phyloP scores from a whole-genome alignment of 2,329 filamentous ascomycete genomes.

The Colletotrichum shisoi region DNA sequence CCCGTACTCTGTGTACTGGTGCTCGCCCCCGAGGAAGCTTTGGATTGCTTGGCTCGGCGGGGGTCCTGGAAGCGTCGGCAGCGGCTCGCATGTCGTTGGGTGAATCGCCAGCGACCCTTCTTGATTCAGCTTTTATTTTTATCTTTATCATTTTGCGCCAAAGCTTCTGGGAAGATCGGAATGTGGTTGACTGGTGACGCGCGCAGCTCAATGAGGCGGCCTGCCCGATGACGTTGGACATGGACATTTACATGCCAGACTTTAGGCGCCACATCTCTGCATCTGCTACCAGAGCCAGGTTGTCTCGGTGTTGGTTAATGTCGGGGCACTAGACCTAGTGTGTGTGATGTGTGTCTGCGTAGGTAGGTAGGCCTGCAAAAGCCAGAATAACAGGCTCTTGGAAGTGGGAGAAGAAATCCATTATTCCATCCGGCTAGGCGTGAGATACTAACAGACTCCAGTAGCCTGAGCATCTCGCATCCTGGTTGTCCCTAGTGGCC shows the following conservation, averaged over 20 bases:
- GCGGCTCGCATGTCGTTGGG: neutral
- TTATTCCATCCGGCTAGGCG: constrained; percentile 25
- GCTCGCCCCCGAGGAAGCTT: constrained; percentile 2
- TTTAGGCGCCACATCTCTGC: neutral
- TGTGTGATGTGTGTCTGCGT: too few species aligned
- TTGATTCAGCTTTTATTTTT: neutral
- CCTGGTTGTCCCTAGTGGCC: constrained; percentile 26
- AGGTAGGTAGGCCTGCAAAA: neutral
- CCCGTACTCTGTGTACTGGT: neutral
- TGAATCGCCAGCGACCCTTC: neutral
- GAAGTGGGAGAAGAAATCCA: neutral
- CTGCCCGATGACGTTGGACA: neutral
- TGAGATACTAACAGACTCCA: constrained; percentile 4
- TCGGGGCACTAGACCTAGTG: neutral
- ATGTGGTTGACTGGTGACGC: constrained; percentile 3
- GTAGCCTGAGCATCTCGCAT: constrained; percentile 15
- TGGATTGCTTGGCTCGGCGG: constrained; percentile 33
- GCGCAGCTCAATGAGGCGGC: neutral
- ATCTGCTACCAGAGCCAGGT: constrained; percentile 5
- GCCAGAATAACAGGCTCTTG: constrained; percentile 8
- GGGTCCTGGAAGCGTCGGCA: constrained; percentile 35
- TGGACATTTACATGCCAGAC: neutral
- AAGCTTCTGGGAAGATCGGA: too few species aligned
- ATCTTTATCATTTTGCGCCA: neutral
- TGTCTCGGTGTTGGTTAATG: constrained; percentile 7